phyloP scores from a whole-genome alignment of 192 early-diverging fungal species.

The Polychytrium aggregatum region DNA sequence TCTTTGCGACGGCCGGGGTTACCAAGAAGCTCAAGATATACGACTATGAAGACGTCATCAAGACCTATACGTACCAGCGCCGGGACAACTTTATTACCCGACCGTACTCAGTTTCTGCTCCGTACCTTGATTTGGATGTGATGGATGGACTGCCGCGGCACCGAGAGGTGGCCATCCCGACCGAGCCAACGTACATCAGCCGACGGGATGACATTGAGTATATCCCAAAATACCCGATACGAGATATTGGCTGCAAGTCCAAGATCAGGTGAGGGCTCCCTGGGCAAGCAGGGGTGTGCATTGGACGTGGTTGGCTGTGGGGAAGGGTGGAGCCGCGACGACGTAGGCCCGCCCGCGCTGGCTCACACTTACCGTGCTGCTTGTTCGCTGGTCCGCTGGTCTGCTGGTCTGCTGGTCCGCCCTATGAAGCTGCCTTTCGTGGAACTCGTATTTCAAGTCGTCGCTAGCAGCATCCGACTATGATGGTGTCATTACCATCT shows the following conservation, averaged over 20 bases:
- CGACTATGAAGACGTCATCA: slow-evolving; percentile 54
- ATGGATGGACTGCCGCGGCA: neutral
- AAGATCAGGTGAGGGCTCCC: too few relatives aligned
- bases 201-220: slow-evolving; percentile 13
- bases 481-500: slow-evolving; percentile 78
- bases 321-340: too few relatives aligned
- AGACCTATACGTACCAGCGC: slow-evolving; percentile 5
- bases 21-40: slow-evolving; percentile 88
- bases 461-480: slow-evolving; percentile 86
- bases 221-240: slow-evolving; percentile 59
- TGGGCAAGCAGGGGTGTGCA: too few relatives aligned
- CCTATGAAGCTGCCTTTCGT: slow-evolving; percentile 86
- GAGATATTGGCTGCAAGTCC: slow-evolving; percentile 61
- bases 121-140: too few relatives aligned
- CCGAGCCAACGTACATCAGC: neutral
- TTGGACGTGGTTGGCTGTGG: too few relatives aligned
- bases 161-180: neutral
- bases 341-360: too few relatives aligned
- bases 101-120: neutral
- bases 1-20: slow-evolving; percentile 89
- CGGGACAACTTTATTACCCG: too few relatives aligned
- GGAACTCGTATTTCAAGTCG: slow-evolving; percentile 77
- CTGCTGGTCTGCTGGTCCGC: too few relatives aligned
- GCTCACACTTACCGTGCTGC: too few relatives aligned
- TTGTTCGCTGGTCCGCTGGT: too few relatives aligned